Conservation (phyloP, 106 monocot genomes). For the Allium fistulosum region DNA sequence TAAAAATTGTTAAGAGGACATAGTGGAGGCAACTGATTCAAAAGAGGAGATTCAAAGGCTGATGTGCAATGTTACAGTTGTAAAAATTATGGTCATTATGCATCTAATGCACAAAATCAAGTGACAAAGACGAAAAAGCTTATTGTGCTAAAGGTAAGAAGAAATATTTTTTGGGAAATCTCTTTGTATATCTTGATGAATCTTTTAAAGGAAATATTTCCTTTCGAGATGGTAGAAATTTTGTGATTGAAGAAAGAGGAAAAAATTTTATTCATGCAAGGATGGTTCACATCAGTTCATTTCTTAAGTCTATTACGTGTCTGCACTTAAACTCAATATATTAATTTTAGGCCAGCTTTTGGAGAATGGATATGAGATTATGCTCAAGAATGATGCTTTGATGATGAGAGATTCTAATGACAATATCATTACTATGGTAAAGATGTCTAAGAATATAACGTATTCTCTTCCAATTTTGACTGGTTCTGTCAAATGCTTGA, state of each 20-base stretch:
- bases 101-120: no score
- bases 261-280: slow-evolving; percentile 1
- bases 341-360: slow-evolving; percentile 3
- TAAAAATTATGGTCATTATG: neutral
- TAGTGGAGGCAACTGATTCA: no score
- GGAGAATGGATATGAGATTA: neutral
- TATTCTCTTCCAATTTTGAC: neutral
- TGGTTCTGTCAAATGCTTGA: neutral
- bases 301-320: neutral
- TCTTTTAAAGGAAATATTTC: neutral
- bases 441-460: neutral
- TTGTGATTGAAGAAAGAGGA: neutral
- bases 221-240: slow-evolving; percentile 2
- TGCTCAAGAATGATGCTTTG: neutral
- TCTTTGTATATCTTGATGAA: slow-evolving; percentile 1
- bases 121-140: no score
- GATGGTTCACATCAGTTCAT: neutral
- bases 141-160: neutral
- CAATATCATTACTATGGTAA: neutral
- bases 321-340: slow-evolving; percentile 7
- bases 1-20: neutral
- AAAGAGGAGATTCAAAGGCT: neutral
- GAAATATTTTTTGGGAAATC: neutral
- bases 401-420: neutral
- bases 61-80: slow-evolving; percentile 8